Percentiles rank a stretch among this genome's conserved stretches.
phyloP scores from a whole-genome alignment of 768 basidiomycete species.

The Boletus vermiculosoides region DNA sequence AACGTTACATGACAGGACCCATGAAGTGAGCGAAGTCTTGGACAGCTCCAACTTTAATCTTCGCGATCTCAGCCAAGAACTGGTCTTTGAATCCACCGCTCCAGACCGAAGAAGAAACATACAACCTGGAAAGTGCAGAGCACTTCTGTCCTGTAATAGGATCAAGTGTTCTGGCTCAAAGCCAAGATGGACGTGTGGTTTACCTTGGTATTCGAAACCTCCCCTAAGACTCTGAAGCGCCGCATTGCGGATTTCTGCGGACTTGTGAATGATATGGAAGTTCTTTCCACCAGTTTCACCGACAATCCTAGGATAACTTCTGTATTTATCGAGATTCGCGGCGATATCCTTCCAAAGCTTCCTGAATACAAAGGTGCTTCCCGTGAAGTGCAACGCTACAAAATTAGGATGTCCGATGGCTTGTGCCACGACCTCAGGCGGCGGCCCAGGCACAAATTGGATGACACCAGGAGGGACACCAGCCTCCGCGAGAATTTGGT shows the following conservation, averaged over 20 bases:
- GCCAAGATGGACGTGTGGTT: slow-evolving; percentile 4
- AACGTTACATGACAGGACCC: slow-evolving; percentile 88
- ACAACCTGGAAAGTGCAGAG: slow-evolving; percentile 87
- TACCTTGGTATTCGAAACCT: slow-evolving; percentile 95
- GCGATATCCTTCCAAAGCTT: slow-evolving; percentile 96
- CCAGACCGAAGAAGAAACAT: slow-evolving; percentile 90
- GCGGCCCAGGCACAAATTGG: slow-evolving; percentile 92
- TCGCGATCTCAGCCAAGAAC: slow-evolving; percentile 69
- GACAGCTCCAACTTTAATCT: slow-evolving; percentile 81
- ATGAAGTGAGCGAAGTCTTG: slow-evolving; percentile 83
- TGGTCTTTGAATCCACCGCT: slow-evolving; percentile 79
- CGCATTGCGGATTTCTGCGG: slow-evolving; percentile 87
- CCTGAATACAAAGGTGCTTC: slow-evolving; percentile 92
- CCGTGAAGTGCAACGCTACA: slow-evolving; percentile 93
- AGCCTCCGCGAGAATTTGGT: slow-evolving; percentile 90
- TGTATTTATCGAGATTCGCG: slow-evolving; percentile 82
- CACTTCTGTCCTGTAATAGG: slow-evolving; percentile 81
- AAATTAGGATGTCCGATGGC: slow-evolving; percentile 78
- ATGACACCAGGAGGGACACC: slow-evolving; percentile 94
- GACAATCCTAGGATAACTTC: slow-evolving; percentile 89
- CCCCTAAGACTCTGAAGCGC: slow-evolving; percentile 84
- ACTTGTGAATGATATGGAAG: slow-evolving; percentile 90
- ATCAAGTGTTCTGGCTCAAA: not conserved
- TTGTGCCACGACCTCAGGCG: slow-evolving; percentile 81
- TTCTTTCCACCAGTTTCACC: slow-evolving; percentile 99